These are phyloP conservation scores for Kodamaea jinghongensis DNA, from an alignment of 805 yeast species.

Conservation along the genomic window DNA sequence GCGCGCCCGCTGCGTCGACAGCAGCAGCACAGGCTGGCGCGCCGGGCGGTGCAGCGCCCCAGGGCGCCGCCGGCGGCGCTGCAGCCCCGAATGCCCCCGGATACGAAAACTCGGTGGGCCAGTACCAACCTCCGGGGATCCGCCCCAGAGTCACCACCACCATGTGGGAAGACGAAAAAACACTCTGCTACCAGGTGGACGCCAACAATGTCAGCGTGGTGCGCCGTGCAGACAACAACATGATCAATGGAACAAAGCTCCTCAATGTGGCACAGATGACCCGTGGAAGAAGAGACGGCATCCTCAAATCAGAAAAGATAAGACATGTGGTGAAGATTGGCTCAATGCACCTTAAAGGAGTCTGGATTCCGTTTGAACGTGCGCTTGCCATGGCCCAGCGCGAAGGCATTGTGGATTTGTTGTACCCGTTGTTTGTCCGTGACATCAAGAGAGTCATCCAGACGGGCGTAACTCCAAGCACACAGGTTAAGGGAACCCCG, in stretches of 20 bases:
- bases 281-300: slow-evolving; percentile 82
- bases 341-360: slow-evolving; percentile 84
- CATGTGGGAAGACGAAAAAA: slow-evolving; percentile 89
- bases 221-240: slow-evolving; percentile 79
- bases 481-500: slow-evolving; percentile 2
- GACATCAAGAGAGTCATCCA: slow-evolving; percentile 62
- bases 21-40: slow-evolving; percentile 6
- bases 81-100: slow-evolving; percentile 9
- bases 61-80: slow-evolving; percentile 9
- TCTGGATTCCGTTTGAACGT: slow-evolving; percentile 85
- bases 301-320: slow-evolving; percentile 70
- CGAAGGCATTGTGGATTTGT: slow-evolving; percentile 52
- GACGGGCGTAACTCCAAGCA: slow-evolving; percentile 36
- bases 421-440: slow-evolving; percentile 46
- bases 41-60: slow-evolving; percentile 6
- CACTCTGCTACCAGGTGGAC: slow-evolving; percentile 81
- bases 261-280: slow-evolving; percentile 85
- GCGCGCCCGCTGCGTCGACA: background rate
- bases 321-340: slow-evolving; percentile 84
- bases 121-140: slow-evolving; percentile 45
- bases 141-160: slow-evolving; percentile 75
- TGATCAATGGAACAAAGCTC: slow-evolving; percentile 83
- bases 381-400: slow-evolving; percentile 79
- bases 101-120: slow-evolving; percentile 36
- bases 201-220: slow-evolving; percentile 79